These are phyloP conservation scores for Scleroderma bovista DNA, from an alignment of 768 basidiomycete genomes.

Conservation along the genomic window DNA sequence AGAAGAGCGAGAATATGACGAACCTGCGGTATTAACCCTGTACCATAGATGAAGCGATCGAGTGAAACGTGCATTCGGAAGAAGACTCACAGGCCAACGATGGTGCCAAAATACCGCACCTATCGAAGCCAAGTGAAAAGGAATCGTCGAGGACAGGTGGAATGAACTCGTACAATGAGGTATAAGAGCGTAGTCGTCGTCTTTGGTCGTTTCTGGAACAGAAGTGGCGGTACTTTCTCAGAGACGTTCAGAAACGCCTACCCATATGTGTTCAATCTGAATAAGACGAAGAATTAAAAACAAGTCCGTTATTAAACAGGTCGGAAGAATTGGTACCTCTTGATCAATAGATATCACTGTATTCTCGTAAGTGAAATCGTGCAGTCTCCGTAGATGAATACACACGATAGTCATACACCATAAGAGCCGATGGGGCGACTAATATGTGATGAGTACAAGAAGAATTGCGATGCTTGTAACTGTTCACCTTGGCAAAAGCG, in stretches of 20 bases:
- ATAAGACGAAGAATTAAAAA: neutral
- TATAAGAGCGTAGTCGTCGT: conserved; percentile 1
- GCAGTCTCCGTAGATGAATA: neutral
- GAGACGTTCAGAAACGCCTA: neutral
- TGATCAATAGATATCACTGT: conserved; percentile 4
- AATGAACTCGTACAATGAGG: neutral
- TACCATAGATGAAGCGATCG: neutral
- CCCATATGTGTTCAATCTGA: conserved; percentile 4
- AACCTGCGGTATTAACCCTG: conserved; percentile 1
- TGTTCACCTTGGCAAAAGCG: conserved; percentile 1
- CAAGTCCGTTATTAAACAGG: neutral
- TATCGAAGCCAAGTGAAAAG: neutral
- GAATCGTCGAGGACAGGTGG: neutral
- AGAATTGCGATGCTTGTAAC: neutral
- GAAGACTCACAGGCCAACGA: conserved; percentile 1
- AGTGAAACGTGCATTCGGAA: neutral
- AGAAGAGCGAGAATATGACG: neutral
- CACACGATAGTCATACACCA: conserved; percentile 4
- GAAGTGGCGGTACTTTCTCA: neutral
- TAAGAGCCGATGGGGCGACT: conserved; percentile 1
- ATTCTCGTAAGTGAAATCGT: neutral
- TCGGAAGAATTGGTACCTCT: neutral
- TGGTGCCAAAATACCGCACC: conserved; percentile 3
- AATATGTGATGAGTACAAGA: neutral
- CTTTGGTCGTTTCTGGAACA: neutral